Base-by-base conservation (phyloP, 1,284 basidiomycete species). In the Inonotus hispidus region DNA sequence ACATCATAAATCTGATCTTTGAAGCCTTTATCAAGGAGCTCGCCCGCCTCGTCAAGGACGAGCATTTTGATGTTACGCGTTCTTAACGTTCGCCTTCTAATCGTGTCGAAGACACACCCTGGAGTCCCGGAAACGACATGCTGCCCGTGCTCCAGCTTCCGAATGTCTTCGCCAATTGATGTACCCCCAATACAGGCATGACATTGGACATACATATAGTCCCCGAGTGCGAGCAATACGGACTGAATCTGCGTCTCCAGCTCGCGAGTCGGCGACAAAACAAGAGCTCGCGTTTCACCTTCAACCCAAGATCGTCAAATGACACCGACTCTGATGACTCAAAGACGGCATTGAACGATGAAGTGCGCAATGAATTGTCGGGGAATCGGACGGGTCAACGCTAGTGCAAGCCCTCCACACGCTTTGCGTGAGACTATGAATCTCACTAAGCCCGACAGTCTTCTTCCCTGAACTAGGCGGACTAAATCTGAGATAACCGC, bases 1-100 rank as follows among this genome's bases (percentile, higher is more conserved):
- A 99, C 92, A 75, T 99, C 96, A 79, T 99, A 99, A 71, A 99
- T 99, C 76, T 99, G 97, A 74, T 99, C 97, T 77, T 98, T 98
- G 88, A 99, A 99, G 23, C 96, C 97, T 77, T 95, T 95, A 82
- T 96, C 97, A 66, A 99, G 82, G 46, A 99, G 79, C 71, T 99
- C 96, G 73, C 99, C 97, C 49, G 95, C 94, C 77, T 99, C 96
- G 73, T 99, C 97, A 50, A 99, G 88, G 63, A 98, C 89, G 63
- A 99, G 86, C 95, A 99, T 98, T 80, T 99, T 99, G 84, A 99
- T 97, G 77, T 98, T 98, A 66, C 95, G 86, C 55, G 97, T 99
- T 59, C 95, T 87, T 58, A 99, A 81, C 72, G 90, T 91, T 66
- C 96, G 83, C 67, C 97, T 85, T 64, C 95, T 86, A 79, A 99